Percentiles rank a stretch among this genome's conserved stretches.
phyloP scores from a whole-genome alignment of 2,329 filamentous ascomycete species.

The Dactylella cylindrospora region DNA sequence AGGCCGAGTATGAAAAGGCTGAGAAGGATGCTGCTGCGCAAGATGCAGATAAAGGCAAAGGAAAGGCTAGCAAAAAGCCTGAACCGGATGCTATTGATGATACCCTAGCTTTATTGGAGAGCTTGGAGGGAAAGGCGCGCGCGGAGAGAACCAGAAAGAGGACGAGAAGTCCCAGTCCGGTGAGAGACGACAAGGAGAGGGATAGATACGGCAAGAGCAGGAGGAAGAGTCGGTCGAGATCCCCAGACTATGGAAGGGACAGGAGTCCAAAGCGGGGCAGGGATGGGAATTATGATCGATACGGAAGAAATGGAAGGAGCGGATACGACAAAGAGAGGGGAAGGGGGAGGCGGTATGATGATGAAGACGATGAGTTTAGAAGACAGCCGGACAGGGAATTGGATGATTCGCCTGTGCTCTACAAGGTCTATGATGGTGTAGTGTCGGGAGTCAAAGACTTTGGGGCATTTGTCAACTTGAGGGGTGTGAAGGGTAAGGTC shows the following conservation, averaged over 20 bases:
- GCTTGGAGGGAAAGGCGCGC: constrained; percentile 68
- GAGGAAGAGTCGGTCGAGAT: constrained; percentile 21
- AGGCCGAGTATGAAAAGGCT: constrained; percentile 54
- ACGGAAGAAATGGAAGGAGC: constrained; percentile 6
- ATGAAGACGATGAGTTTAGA: constrained; percentile 64
- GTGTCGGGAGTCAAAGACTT: constrained; percentile 95
- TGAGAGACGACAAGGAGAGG: constrained; percentile 20
- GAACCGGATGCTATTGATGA: constrained; percentile 77
- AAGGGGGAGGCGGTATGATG: constrained; percentile 52
- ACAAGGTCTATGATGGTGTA: constrained; percentile 86
- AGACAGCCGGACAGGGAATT: constrained; percentile 70
- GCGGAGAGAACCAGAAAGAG: constrained; percentile 52
- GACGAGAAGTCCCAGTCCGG: constrained; percentile 58
- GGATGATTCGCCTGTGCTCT: constrained; percentile 76
- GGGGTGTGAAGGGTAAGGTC: constrained; percentile 80
- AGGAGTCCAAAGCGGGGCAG: constrained; percentile 30
- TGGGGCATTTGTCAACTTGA: constrained; percentile 90
- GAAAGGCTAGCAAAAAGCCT: constrained; percentile 49
- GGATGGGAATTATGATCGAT: constrained; percentile 20
- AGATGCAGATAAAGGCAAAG: constrained; percentile 45
- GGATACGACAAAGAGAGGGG: constrained; percentile 37
- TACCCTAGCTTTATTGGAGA: constrained; percentile 87
- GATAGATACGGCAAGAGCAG: constrained; percentile 33
- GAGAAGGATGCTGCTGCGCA: constrained; percentile 50
- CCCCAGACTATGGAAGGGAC: constrained; percentile 25